Conservation (phyloP, 176 grass and related monocot species). For the Zoysia japonica region DNA sequence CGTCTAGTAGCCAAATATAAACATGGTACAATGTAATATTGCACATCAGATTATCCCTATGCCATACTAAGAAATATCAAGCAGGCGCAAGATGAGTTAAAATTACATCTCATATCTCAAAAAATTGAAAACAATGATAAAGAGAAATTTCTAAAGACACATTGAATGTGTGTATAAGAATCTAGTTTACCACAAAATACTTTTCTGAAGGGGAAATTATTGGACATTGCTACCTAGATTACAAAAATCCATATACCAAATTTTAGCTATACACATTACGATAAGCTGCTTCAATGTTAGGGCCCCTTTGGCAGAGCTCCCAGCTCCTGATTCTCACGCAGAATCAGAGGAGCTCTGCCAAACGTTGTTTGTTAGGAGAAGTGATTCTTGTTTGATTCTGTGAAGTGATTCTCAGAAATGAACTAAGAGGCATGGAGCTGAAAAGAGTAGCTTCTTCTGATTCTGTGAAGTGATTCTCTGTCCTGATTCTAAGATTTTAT, state of each 20-base stretch:
- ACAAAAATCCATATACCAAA: conserved; percentile 17
- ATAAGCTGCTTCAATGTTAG: conserved; percentile 16
- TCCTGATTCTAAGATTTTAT: too few species aligned
- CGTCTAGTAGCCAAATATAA: not conserved
- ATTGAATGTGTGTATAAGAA: not conserved
- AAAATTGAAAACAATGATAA: not conserved
- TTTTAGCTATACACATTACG: conserved; percentile 23
- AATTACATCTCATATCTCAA: conserved; percentile 11
- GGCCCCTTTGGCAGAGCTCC: too few species aligned
- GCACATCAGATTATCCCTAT: conserved; percentile 1
- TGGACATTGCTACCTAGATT: conserved; percentile 4
- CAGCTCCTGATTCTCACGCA: too few species aligned
- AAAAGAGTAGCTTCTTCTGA: too few species aligned
- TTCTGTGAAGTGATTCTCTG: too few species aligned
- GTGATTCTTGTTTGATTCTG: too few species aligned
- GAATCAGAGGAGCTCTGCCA: too few species aligned
- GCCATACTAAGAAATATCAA: conserved; percentile 8
- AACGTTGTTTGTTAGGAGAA: too few species aligned
- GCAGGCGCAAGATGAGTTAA: not conserved
- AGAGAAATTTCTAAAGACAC: not conserved
- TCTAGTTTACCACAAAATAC: not conserved
- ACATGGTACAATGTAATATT: not conserved
- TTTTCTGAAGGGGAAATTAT: conserved; percentile 6
- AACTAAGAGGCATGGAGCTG: too few species aligned
- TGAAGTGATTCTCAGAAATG: too few species aligned